These are phyloP conservation scores for Suillus lakei DNA, from an alignment of 768 basidiomycete species.

Conservation along the genomic window DNA sequence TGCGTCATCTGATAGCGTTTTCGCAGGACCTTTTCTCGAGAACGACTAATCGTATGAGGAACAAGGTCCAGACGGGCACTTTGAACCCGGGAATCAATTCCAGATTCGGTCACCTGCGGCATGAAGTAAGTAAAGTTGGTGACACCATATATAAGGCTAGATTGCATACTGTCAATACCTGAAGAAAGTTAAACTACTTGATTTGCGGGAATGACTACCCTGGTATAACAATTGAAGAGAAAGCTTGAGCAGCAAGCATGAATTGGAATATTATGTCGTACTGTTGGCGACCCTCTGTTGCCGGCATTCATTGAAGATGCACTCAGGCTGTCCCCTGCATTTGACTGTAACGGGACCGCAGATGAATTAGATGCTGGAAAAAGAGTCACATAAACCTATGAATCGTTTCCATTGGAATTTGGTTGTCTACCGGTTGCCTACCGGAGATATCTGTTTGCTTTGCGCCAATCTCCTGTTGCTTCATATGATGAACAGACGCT, in stretches of 20 bases:
- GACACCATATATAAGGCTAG: constrained; percentile 33
- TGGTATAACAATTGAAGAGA: constrained; percentile 26
- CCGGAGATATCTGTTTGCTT: constrained; percentile 24
- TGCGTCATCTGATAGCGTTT: constrained; percentile 42
- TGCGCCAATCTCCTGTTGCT: constrained; percentile 15
- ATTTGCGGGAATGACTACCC: constrained; percentile 29
- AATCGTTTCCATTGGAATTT: constrained; percentile 17
- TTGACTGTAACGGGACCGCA: constrained; percentile 39
- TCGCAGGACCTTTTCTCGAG: constrained; percentile 39
- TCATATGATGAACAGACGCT: constrained; percentile 1
- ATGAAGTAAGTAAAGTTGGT: constrained; percentile 25
- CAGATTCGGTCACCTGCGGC: constrained; percentile 23
- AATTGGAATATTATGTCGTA: constrained; percentile 28
- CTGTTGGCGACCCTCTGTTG: constrained; percentile 21
- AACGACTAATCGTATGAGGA: constrained; percentile 40
- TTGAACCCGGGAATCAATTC: constrained; percentile 22
- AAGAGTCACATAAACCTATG: constrained; percentile 34
- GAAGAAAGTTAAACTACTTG: constrained; percentile 29
- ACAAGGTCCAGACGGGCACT: constrained; percentile 22
- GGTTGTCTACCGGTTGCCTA: not conserved
- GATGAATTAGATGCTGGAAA: constrained; percentile 14
- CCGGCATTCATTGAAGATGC: constrained; percentile 23
- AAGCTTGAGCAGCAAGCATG: constrained; percentile 19
- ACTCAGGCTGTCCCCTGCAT: constrained; percentile 26
- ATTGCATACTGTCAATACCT: constrained; percentile 19